These are phyloP conservation scores for Calonectria pauciramosa DNA, from an alignment of 2,329 filamentous ascomycete genomes.

Conservation along the genomic window DNA sequence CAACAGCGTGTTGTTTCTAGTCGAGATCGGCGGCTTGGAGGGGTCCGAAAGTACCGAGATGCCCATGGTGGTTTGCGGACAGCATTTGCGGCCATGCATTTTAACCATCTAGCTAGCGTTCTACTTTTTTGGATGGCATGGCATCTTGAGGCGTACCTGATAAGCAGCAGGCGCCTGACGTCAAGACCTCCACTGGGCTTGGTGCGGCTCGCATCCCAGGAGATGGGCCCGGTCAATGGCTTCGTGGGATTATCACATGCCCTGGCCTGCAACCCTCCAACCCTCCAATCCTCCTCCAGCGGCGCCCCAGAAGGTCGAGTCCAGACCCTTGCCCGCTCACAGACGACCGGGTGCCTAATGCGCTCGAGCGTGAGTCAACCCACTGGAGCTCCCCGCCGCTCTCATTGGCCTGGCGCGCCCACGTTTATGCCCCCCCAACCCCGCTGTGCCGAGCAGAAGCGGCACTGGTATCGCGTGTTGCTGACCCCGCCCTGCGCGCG, in stretches of 20 bases:
- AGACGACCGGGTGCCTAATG: not conserved
- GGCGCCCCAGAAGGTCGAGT: not conserved
- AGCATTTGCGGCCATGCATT: not conserved
- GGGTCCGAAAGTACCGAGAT: constrained; percentile 18
- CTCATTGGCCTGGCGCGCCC: not conserved
- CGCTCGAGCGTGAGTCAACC: not conserved
- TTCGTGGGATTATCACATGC: constrained; percentile 6
- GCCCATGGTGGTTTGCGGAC: not conserved
- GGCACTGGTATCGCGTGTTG: not conserved
- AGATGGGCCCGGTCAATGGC: constrained; percentile 18
- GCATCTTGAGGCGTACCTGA: constrained; percentile 41
- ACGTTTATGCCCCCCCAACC: constrained; percentile 2
- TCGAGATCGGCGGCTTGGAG: not conserved
- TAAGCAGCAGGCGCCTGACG: constrained; percentile 44
- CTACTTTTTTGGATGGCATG: constrained; percentile 6
- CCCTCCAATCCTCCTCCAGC: not conserved
- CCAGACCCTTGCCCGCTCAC: constrained; percentile 10
- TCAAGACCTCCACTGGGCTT: constrained; percentile 33
- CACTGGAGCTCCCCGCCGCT: not conserved
- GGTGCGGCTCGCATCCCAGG: constrained; percentile 10
- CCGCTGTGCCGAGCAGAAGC: not conserved
- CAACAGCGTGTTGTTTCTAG: constrained; percentile 5
- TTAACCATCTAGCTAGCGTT: not conserved
- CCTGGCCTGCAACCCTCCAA: not conserved
- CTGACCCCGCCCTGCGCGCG: constrained; percentile 4